phyloP scores from a whole-genome alignment of 192 early-diverging fungal genomes.

The Umbelopsis vinacea region DNA sequence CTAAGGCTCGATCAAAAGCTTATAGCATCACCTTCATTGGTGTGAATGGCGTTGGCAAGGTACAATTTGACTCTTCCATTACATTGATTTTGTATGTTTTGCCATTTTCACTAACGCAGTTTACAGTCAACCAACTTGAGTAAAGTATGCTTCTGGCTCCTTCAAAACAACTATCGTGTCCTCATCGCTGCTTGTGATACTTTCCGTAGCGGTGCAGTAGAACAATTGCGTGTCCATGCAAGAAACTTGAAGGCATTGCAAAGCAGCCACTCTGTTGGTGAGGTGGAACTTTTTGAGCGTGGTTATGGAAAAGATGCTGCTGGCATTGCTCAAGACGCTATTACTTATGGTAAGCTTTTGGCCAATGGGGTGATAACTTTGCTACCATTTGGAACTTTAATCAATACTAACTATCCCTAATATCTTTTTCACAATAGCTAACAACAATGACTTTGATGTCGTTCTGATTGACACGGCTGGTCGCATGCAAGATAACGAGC shows the following conservation, averaged over 20 bases:
- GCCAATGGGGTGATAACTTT: neutral
- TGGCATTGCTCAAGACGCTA: constrained; percentile 93
- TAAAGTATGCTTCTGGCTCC: constrained; percentile 94
- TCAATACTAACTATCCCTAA: neutral
- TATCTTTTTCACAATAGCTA: constrained; percentile 48
- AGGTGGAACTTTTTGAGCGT: constrained; percentile 90
- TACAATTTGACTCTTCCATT: constrained; percentile 21
- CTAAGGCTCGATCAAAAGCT: constrained; percentile 68
- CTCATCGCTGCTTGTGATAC: constrained; percentile 97
- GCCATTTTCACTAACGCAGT: neutral
- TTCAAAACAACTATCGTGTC: constrained; percentile 88
- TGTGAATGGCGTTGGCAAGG: constrained; percentile 87
- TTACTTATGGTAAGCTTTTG: constrained; percentile 67
- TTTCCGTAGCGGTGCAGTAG: constrained; percentile 94
- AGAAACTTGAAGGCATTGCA: constrained; percentile 83
- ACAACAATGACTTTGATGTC: constrained; percentile 78
- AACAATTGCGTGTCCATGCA: constrained; percentile 91
- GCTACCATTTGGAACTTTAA: no score
- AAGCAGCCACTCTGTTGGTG: constrained; percentile 49
- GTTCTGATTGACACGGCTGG: constrained; percentile 96
- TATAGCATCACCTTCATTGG: constrained; percentile 94
- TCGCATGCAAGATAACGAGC: constrained; percentile 98
- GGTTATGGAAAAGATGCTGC: constrained; percentile 98
- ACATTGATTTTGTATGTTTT: neutral
- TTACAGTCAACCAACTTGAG: constrained; percentile 89